These are phyloP conservation scores for Salix suchowensis DNA, from an alignment of 345 rosid species.

Conservation along the genomic window DNA sequence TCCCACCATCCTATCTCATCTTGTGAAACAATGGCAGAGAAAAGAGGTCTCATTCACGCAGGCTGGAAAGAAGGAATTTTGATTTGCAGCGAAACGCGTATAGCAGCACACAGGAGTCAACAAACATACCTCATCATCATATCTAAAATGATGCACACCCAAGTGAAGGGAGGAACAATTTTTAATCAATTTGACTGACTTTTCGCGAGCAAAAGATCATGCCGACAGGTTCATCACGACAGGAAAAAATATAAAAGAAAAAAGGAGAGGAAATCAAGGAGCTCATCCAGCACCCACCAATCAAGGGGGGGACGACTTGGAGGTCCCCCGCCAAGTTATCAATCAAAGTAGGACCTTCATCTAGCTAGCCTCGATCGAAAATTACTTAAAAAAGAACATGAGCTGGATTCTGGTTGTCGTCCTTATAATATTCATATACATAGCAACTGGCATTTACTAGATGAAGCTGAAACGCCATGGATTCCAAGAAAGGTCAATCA, in stretches of 20 bases:
- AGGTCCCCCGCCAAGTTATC: no score
- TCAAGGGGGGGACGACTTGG: background rate
- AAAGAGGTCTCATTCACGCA: no score
- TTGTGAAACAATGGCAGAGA: no score
- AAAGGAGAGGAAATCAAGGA: background rate
- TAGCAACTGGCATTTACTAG: background rate
- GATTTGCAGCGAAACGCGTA: background rate
- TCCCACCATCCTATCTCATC: no score
- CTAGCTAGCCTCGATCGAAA: background rate
- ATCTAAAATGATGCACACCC: background rate
- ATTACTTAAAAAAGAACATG: background rate
- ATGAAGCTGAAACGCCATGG: background rate
- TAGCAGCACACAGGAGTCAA: no score
- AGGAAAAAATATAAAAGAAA: background rate
- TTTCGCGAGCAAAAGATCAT: background rate
- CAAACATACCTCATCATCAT: no score
- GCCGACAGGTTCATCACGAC: no score
- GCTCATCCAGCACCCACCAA: slow-evolving; percentile 31
- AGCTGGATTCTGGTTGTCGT: slow-evolving; percentile 2
- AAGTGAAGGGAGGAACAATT: background rate
- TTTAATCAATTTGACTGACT: slow-evolving; percentile 2
- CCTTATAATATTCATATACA: background rate
- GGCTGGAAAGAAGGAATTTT: background rate
- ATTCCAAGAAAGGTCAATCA: background rate
- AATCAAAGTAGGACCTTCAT: slow-evolving; percentile 4